phyloP scores from a whole-genome alignment of 2,329 filamentous ascomycete genomes.

The Colletotrichum nymphaeae region DNA sequence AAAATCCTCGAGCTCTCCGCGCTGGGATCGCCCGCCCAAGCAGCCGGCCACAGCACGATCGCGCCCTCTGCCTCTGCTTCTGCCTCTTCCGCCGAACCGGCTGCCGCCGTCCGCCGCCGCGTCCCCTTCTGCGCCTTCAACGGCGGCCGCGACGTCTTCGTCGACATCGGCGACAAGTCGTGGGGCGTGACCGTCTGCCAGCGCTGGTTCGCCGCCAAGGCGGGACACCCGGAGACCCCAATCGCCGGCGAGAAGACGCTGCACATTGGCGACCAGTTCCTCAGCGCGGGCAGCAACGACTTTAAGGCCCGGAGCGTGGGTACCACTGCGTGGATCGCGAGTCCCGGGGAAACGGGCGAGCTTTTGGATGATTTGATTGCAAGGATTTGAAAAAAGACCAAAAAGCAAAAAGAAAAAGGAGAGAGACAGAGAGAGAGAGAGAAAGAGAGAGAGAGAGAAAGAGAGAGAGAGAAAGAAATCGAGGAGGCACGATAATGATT shows the following conservation, averaged over 20 bases:
- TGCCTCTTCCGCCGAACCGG: neutral
- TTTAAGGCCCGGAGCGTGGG: slow-evolving; percentile 94
- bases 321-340: slow-evolving; percentile 97
- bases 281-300: slow-evolving; percentile 95
- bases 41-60: slow-evolving; percentile 33
- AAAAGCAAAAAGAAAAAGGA: no score
- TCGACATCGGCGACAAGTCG: slow-evolving; percentile 97
- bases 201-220: slow-evolving; percentile 77
- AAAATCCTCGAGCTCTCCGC: slow-evolving; percentile 87
- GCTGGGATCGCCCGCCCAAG: slow-evolving; percentile 49
- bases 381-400: slow-evolving; percentile 51
- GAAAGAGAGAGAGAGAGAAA: neutral
- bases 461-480: no score
- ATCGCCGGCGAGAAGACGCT: slow-evolving; percentile 83
- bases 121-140: slow-evolving; percentile 99
- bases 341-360: slow-evolving; percentile 88
- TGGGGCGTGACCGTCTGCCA: slow-evolving; percentile 96
- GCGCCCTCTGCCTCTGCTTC: slow-evolving; percentile 18
- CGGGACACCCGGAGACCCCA: slow-evolving; percentile 57
- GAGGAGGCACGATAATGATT: no score
- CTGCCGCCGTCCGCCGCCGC: slow-evolving; percentile 36
- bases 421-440: neutral
- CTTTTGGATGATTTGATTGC: slow-evolving; percentile 84
- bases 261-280: slow-evolving; percentile 96
- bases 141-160: slow-evolving; percentile 96